phyloP scores from a whole-genome alignment of 2,329 filamentous ascomycete species.

The Sphaerulina populicola region DNA sequence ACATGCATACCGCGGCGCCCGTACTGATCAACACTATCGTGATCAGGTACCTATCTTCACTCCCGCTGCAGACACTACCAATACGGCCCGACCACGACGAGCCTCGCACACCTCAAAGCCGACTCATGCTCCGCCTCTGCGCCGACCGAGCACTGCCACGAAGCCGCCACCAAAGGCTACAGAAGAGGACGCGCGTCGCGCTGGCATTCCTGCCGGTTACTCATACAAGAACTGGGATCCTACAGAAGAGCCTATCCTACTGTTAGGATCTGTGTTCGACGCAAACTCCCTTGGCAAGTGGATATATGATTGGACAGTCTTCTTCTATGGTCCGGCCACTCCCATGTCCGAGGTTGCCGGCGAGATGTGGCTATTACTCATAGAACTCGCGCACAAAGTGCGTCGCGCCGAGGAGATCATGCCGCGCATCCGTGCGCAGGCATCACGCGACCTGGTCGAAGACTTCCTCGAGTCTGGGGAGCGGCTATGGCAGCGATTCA shows the following conservation, averaged over 20 bases:
- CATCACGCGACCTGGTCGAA: conserved; percentile 71
- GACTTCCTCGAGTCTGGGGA: conserved; percentile 88
- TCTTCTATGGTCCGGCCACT: conserved; percentile 69
- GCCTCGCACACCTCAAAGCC: conserved; percentile 45
- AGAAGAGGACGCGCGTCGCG: conserved; percentile 55
- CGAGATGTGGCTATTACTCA: conserved; percentile 89
- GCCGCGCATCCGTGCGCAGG: conserved; percentile 59
- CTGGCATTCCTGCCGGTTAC: conserved; percentile 76
- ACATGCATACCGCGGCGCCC: conserved; percentile 43
- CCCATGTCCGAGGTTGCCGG: conserved; percentile 86
- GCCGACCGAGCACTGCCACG: conserved; percentile 34
- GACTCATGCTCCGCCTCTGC: conserved; percentile 44
- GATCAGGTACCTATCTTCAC: conserved; percentile 44
- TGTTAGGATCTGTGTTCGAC: conserved; percentile 92
- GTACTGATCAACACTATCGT: conserved; percentile 47
- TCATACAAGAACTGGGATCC: conserved; percentile 98
- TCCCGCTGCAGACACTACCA: conserved; percentile 32
- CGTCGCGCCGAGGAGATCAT: conserved; percentile 79
- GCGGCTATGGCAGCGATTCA: conserved; percentile 75
- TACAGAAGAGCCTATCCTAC: conserved; percentile 81
- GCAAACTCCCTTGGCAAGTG: conserved; percentile 96
- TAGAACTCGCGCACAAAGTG: conserved; percentile 87
- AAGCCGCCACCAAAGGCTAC: conserved; percentile 46
- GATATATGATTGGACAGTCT: conserved; percentile 99
- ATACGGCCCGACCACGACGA: conserved; percentile 28